Base-by-base conservation (phyloP, 2,329 filamentous ascomycete genomes). In the Coniella vitis region DNA sequence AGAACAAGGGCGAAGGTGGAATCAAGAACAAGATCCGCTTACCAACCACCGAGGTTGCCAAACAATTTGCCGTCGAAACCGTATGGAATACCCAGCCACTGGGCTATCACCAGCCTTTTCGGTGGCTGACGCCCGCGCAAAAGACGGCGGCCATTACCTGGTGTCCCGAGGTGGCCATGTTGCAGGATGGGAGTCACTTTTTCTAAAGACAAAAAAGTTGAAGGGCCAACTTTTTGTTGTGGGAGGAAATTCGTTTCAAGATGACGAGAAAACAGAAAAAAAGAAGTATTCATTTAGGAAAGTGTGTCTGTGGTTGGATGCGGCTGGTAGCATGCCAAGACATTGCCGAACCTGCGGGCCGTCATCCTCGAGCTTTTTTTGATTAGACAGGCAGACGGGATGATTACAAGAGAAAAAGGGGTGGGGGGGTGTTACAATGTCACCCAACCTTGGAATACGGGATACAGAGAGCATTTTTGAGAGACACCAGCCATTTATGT, bases 91-190 rank as follows among this genome's bases (percentile, higher is more conserved):
- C 56, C 34, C 52, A 37, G 49, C 60, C 60, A 21, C 36, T 62
- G 16, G 60, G 59, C 3, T 61, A 59, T 38, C 60, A 62, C 44
- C 59, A 59, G 54, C 54, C 58, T 21, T 50, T 55, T 12, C 49
- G 56, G 36, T 59, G 56, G 44, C 39, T 51, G 31, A 48, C 37
- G 21, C 25, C 21, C 7, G 14, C 16, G 16, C 56, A 61, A 42
- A 56, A 59, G 44, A 54, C 49, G n/a, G 36, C 61, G 50, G 59
- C 64, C 14, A 47, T 54, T 25, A 44, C 54, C 42, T 65, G 60
- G 56, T 66, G 63, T 52, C 62, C 63, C 0, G 63, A 65, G 51
- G 52, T 57, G 3, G 51, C 38, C 20, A 54, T 59, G 54, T 38
- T 58, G 7, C 49, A 51, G 40, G 49, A 48, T 7, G 37, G 31